Evolutionary conservation across 345 rosid species (phyloP), one percentile per base, ranked within the genome.

Genomic region (Corymbia maculata): DNA sequence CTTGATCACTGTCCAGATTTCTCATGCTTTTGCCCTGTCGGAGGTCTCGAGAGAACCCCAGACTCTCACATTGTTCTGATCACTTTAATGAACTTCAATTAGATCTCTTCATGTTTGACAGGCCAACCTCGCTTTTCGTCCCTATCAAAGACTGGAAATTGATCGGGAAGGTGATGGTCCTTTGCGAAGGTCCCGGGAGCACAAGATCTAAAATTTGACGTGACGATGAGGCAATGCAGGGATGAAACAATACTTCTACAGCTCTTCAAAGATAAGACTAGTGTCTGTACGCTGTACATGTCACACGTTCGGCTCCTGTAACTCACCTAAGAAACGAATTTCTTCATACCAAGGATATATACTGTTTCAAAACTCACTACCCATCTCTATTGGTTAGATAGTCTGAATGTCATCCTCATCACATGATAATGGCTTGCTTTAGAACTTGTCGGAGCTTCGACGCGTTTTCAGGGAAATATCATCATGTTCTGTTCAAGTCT

Each of bases 151-250:
- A 96, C 30, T 91, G 98, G 91, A 95, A 95, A 92, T 99, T 93
- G 84, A 92, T 95, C 4, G 99, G 99, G 79, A 98, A 98, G 93
- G 97, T 98, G 92, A 88, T 94, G 96, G 90, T 98, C 88, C 90
- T 88, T 68, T 87, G 94, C 4, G 95, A 94, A 80, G 91, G 92
- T 87, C 88, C 90, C 80, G 87, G 87, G 86, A 45, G 90, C 59
- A 26, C 68, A 30, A 90, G 89, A 87, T 94, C 99, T 24, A 97
- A 94, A 93, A 95, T 98, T 19, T 19, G 49, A 42, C 49, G 42
- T 42, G 26, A 10, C 24, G 10, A 36, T 42, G 82, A 75, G 14
- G 49, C 47, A 3, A 75, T 75, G 49, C 28, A 2, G 82, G 7
- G 26, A 75, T 36, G 49, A 75, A 19, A 9, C 32, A 21, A 32